These are phyloP conservation scores for Mollisiaceae sp. DNA, from an alignment of 2,329 filamentous ascomycete species.

Conservation along the genomic window DNA sequence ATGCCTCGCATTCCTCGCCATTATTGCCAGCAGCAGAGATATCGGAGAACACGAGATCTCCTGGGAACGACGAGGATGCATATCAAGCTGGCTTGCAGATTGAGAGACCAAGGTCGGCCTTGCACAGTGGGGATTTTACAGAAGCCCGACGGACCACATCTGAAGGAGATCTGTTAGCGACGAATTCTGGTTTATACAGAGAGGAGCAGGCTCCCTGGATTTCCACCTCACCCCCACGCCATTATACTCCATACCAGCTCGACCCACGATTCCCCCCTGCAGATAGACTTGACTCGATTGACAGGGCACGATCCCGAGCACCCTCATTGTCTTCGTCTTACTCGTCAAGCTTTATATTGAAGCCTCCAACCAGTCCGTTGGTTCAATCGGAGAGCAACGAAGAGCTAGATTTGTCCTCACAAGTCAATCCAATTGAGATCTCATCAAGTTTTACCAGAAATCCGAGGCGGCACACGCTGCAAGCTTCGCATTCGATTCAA, in stretches of 20 bases:
- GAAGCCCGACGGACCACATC: slow-evolving; percentile 31
- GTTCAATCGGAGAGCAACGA: slow-evolving; percentile 88
- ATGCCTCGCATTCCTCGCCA: slow-evolving; percentile 37
- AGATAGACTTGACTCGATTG: slow-evolving; percentile 26
- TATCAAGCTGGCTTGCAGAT: slow-evolving; percentile 67
- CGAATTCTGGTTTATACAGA: slow-evolving; percentile 25
- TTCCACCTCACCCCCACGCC: slow-evolving; percentile 60
- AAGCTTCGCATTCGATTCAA: slow-evolving; percentile 61
- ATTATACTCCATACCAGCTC: slow-evolving; percentile 54
- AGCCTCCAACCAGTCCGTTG: slow-evolving; percentile 89
- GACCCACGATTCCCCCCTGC: slow-evolving; percentile 42
- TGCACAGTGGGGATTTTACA: slow-evolving; percentile 72
- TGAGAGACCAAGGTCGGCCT: slow-evolving; percentile 79
- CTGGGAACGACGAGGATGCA: slow-evolving; percentile 48
- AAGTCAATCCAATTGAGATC: slow-evolving; percentile 57
- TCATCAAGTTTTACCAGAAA: slow-evolving; percentile 43
- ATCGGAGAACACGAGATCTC: slow-evolving; percentile 38
- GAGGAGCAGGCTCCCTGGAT: slow-evolving; percentile 50
- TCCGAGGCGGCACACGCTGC: slow-evolving; percentile 73
- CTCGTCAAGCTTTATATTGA: slow-evolving; percentile 80
- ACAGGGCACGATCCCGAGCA: slow-evolving; percentile 34
- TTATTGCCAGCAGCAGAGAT: slow-evolving; percentile 45
- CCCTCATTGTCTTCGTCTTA: slow-evolving; percentile 74
- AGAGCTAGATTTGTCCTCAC: slow-evolving; percentile 68
- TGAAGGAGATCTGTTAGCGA: slow-evolving; percentile 21